These are phyloP conservation scores for Magnaporthiopsis rhizophila DNA, from an alignment of 2,329 filamentous ascomycete species.

Conservation along the genomic window DNA sequence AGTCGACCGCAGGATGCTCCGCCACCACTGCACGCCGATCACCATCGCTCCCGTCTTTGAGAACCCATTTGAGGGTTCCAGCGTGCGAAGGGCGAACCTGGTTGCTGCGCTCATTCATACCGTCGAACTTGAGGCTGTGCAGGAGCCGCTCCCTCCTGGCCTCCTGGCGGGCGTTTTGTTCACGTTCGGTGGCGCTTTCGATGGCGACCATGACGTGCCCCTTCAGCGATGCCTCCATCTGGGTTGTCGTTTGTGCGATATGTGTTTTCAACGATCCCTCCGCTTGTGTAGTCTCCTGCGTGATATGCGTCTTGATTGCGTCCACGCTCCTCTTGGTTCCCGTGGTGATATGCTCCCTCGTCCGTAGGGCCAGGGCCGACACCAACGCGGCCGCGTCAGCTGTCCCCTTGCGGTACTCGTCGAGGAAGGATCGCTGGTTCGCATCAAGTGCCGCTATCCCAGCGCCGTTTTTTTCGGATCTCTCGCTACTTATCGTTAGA, in stretches of 20 bases:
- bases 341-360: neutral
- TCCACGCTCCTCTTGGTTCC: neutral
- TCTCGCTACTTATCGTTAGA: neutral
- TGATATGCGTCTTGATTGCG: neutral
- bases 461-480: too few species aligned
- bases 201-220: neutral
- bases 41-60: neutral
- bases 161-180: neutral
- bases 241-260: neutral
- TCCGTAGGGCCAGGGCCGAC: too few species aligned
- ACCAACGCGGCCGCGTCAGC: neutral
- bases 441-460: neutral
- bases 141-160: constrained; percentile 8
- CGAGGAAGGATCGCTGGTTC: neutral
- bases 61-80: constrained; percentile 1
- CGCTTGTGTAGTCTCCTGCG: neutral
- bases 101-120: constrained; percentile 13
- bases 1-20: too few species aligned
- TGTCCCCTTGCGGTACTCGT: neutral
- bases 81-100: constrained; percentile 8
- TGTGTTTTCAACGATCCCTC: neutral
- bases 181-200: neutral
- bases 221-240: neutral
- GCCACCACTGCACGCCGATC: too few species aligned
- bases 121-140: constrained; percentile 10